Evolutionary conservation across 768 basidiomycete genomes (phyloP).

Genomic region (Termitomyces heimii): DNA sequence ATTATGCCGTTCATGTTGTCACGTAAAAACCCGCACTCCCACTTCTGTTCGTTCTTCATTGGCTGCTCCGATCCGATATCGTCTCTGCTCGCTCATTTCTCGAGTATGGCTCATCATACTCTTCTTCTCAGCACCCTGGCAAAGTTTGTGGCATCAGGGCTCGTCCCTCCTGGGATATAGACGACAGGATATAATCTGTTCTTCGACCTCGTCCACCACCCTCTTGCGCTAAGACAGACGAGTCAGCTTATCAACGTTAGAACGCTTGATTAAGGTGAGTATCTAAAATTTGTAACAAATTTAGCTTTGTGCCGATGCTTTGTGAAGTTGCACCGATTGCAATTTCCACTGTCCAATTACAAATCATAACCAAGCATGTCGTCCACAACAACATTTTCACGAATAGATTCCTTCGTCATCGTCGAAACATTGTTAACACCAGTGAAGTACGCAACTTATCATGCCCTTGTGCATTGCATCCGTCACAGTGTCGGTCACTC

Average conservation of each 20-base stretch:
- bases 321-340: neutral
- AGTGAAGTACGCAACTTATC: slow-evolving; percentile 17
- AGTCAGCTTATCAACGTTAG: neutral
- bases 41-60: neutral
- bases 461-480: slow-evolving; percentile 6
- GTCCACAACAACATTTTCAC: neutral
- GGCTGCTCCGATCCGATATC: neutral
- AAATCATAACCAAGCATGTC: neutral
- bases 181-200: neutral
- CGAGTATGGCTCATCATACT: neutral
- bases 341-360: neutral
- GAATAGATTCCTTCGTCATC: slow-evolving; percentile 9
- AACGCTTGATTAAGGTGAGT: neutral
- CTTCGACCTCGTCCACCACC: neutral
- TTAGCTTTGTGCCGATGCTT: neutral
- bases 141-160: neutral
- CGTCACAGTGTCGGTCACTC: neutral
- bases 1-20: neutral
- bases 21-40: neutral
- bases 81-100: neutral
- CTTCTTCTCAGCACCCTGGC: neutral
- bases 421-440: slow-evolving; percentile 15
- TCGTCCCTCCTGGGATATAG: neutral
- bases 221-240: neutral
- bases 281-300: neutral